Evolutionary conservation across 2,329 filamentous ascomycete genomes (phyloP).

Genomic region (Diaporthe vaccinii): DNA sequence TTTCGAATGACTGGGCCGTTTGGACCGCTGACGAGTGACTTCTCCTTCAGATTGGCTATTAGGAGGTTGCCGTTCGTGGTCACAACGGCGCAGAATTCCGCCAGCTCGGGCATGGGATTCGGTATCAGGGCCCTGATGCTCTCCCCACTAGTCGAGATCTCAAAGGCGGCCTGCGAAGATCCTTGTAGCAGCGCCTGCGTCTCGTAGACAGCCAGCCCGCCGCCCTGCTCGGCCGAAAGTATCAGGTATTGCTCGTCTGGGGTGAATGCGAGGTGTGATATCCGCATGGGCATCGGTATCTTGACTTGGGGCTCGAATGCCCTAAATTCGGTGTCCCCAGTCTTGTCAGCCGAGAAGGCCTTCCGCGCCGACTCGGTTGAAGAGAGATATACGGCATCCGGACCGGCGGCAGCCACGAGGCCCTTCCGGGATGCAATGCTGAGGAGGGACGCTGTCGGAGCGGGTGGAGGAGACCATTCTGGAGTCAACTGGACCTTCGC

Average conservation of each 20-base stretch:
- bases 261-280: slow-evolving; percentile 92
- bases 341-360: slow-evolving; percentile 74
- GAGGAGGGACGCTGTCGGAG: slow-evolving; percentile 84
- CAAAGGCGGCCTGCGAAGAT: slow-evolving; percentile 76
- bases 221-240: slow-evolving; percentile 83
- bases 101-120: slow-evolving; percentile 82
- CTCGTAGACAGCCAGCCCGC: slow-evolving; percentile 87
- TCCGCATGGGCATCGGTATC: slow-evolving; percentile 78
- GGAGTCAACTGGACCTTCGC: slow-evolving; percentile 85
- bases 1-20: slow-evolving; percentile 77
- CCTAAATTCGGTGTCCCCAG: slow-evolving; percentile 75
- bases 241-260: slow-evolving; percentile 89
- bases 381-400: slow-evolving; percentile 81
- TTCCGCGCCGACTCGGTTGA: slow-evolving; percentile 83
- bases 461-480: slow-evolving; percentile 82
- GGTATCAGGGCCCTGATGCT: slow-evolving; percentile 81
- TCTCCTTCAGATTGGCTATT: slow-evolving; percentile 83
- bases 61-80: slow-evolving; percentile 84
- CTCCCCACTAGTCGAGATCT: slow-evolving; percentile 82
- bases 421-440: slow-evolving; percentile 85
- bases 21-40: slow-evolving; percentile 67
- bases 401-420: slow-evolving; percentile 88
- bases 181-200: slow-evolving; percentile 76
- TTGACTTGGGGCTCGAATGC: slow-evolving; percentile 80
- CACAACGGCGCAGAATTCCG: slow-evolving; percentile 84